Conservation (phyloP, 345 rosid genomes). For the Eucalyptus pauciflora region DNA sequence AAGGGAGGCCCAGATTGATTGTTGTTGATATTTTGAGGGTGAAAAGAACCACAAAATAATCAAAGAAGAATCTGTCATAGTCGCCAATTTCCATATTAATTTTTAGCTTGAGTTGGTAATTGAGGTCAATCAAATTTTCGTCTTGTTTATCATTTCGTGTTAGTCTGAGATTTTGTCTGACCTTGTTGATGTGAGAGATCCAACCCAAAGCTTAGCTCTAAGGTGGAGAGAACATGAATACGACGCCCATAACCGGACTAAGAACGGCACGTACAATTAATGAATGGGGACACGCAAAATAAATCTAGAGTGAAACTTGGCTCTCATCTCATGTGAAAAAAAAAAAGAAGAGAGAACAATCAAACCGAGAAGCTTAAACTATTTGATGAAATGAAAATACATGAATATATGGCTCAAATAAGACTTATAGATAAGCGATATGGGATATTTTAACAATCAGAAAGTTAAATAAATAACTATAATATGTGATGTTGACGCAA, state of each 20-base stretch:
- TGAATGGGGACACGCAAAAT: neutral
- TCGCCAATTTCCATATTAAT: neutral
- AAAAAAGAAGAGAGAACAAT: too few relatives aligned
- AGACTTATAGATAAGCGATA: too few relatives aligned
- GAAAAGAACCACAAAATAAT: neutral
- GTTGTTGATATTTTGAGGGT: neutral
- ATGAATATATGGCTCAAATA: too few relatives aligned
- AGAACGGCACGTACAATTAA: neutral
- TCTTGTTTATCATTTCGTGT: neutral
- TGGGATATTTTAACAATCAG: too few relatives aligned
- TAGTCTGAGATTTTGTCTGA: neutral
- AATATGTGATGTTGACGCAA: too few relatives aligned
- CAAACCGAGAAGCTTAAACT: too few relatives aligned
- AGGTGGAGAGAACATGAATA: neutral
- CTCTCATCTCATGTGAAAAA: neutral
- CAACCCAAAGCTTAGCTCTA: neutral
- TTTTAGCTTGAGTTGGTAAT: neutral
- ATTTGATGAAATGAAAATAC: too few relatives aligned
- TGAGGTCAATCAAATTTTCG: neutral
- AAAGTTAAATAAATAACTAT: too few relatives aligned
- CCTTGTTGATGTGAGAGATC: neutral
- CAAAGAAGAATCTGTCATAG: neutral
- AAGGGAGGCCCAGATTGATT: neutral
- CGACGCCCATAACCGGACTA: fast-evolving
- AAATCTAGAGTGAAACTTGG: neutral